Conservation (phyloP, 2,329 filamentous ascomycete species). For the Ophiognomonia clavigignenti-juglandacearum region DNA sequence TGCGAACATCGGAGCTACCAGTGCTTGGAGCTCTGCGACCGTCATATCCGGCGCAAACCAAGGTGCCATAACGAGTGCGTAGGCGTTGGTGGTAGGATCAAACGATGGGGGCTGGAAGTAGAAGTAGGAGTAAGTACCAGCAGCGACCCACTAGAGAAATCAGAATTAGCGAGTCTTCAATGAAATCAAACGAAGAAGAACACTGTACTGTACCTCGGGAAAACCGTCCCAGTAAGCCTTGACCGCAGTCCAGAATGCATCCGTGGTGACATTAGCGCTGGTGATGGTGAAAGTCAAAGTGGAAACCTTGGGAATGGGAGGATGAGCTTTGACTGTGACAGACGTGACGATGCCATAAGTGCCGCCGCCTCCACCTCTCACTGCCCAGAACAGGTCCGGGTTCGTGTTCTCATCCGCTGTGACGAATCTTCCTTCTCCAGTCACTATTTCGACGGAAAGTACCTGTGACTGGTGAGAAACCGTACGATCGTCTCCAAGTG, state of each 20-base stretch:
- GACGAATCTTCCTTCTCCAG: too few species aligned
- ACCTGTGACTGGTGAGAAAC: too few species aligned
- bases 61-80: conserved; percentile 10
- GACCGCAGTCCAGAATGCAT: conserved; percentile 51
- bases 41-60: conserved; percentile 14
- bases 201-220: background rate
- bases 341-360: too few species aligned
- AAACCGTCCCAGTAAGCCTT: conserved; percentile 42
- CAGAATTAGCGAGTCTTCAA: background rate
- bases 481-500: too few species aligned
- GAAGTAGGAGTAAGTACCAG: conserved; percentile 38
- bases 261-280: conserved; percentile 38
- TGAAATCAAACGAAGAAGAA: background rate
- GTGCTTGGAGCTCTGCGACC: background rate
- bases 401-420: too few species aligned
- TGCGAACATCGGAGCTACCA: conserved; percentile 33
- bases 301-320: conserved; percentile 18
- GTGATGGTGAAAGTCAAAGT: conserved; percentile 24
- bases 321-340: conserved; percentile 22
- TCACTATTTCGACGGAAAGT: too few species aligned
- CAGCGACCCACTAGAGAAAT: too few species aligned
- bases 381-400: too few species aligned
- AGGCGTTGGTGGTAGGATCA: background rate
- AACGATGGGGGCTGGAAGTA: conserved; percentile 10
- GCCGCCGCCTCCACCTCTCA: too few species aligned